Percentiles rank a stretch among this genome's conserved stretches.
Evolutionary conservation across 1,284 basidiomycete genomes (phyloP).

Genomic region (Leccinum fallax): DNA sequence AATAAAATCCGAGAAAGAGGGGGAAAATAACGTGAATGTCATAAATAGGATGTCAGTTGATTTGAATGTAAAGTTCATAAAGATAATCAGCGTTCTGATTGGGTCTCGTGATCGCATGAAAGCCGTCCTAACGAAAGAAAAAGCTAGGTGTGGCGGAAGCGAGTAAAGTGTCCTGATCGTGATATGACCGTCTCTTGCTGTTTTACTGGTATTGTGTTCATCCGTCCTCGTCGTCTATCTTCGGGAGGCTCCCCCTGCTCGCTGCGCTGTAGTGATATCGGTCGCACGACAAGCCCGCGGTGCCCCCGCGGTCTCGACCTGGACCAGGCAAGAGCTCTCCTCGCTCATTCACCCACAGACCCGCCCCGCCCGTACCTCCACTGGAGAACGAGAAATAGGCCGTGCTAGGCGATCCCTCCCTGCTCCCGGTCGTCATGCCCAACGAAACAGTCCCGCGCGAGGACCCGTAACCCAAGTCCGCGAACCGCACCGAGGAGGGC

Average conservation of each 20-base stretch:
- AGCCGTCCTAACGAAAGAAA: not conserved
- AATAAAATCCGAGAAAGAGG: not conserved
- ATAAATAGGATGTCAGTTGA: constrained; percentile 29
- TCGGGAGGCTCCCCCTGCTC: constrained; percentile 15
- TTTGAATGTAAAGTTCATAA: constrained; percentile 23
- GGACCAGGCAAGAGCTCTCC: constrained; percentile 27
- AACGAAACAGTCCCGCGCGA: constrained; percentile 10
- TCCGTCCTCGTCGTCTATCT: constrained; percentile 7
- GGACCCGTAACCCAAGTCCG: constrained; percentile 12
- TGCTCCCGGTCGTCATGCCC: constrained; percentile 1
- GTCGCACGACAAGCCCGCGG: constrained; percentile 13
- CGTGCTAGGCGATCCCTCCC: constrained; percentile 24
- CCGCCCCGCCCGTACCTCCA: constrained; percentile 11
- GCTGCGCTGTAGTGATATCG: constrained; percentile 23
- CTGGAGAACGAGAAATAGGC: constrained; percentile 33
- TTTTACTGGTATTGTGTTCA: constrained; percentile 8
- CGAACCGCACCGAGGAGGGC: constrained; percentile 31
- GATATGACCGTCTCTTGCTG: not conserved
- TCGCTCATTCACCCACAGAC: constrained; percentile 29
- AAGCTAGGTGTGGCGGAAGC: not conserved
- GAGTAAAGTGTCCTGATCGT: not conserved
- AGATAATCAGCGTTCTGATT: constrained; percentile 21
- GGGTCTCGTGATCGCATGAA: constrained; percentile 9
- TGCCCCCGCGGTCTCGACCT: not conserved
- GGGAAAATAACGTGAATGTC: constrained; percentile 18